Percentiles rank a stretch among this genome's conserved stretches.
Conservation (phyloP, 148 eudicot genomes). For the Talinum fruticosum region DNA sequence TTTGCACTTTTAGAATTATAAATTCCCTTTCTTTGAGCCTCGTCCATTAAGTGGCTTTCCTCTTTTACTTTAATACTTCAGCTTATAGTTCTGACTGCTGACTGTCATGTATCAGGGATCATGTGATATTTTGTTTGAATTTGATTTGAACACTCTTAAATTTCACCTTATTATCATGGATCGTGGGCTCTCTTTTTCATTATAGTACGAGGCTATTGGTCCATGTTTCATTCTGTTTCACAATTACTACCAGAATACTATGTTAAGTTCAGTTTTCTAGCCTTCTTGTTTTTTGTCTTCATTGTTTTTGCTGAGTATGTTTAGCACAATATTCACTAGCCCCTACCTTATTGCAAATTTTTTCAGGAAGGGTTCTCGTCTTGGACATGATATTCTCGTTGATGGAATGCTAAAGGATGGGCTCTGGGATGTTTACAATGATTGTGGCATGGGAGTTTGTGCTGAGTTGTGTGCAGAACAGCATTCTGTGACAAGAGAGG, state of each 20-base stretch:
- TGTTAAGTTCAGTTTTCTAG: background rate
- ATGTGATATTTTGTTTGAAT: background rate
- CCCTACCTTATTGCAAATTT: background rate
- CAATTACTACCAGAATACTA: background rate
- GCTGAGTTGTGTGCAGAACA: conserved; percentile 93
- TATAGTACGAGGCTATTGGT: too few species aligned
- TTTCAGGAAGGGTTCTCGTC: conserved; percentile 72
- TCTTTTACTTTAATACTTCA: background rate
- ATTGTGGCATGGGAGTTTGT: conserved; percentile 88
- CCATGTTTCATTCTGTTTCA: background rate
- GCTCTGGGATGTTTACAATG: conserved; percentile 94
- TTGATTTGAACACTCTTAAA: background rate
- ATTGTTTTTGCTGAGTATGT: background rate
- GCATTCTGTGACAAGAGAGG: conserved; percentile 74
- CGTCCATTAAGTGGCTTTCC: background rate
- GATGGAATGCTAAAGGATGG: conserved; percentile 99
- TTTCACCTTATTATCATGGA: background rate
- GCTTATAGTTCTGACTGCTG: too few species aligned
- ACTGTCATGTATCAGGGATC: background rate
- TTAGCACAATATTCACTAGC: background rate
- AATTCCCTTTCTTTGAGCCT: background rate
- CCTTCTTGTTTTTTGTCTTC: background rate
- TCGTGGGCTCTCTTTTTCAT: background rate
- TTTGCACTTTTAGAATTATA: background rate
- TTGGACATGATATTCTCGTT: conserved; percentile 93